These are phyloP conservation scores for Gossypium anomalum DNA, from an alignment of 345 rosid genomes.

Conservation along the genomic window DNA sequence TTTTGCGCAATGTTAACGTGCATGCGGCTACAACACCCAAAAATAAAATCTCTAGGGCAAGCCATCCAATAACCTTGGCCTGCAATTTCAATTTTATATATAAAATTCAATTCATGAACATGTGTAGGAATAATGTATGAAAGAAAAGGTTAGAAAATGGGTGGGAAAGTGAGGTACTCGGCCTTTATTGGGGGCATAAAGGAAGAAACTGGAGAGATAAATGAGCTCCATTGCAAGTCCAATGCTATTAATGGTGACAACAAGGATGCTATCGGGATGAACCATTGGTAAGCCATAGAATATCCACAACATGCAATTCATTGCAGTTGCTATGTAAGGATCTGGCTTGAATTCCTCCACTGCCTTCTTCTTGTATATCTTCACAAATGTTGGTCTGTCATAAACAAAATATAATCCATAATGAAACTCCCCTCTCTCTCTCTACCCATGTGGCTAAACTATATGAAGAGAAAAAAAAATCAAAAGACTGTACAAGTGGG, in stretches of 20 bases:
- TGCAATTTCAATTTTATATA: neutral
- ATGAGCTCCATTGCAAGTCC: slow-evolving; percentile 32
- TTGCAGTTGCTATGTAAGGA: slow-evolving; percentile 39
- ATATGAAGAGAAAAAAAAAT: no score
- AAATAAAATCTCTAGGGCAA: slow-evolving; percentile 6
- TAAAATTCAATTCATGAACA: no score
- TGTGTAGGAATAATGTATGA: neutral
- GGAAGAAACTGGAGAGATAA: slow-evolving; percentile 25
- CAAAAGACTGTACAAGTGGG: neutral
- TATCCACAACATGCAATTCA: slow-evolving; percentile 51
- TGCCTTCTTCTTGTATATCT: slow-evolving; percentile 31
- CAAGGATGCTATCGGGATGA: slow-evolving; percentile 40
- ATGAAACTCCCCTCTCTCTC: no score
- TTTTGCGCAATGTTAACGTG: slow-evolving; percentile 10
- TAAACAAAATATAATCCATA: neutral
- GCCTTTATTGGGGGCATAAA: slow-evolving; percentile 22
- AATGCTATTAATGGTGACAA: slow-evolving; percentile 35
- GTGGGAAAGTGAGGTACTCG: slow-evolving; percentile 8
- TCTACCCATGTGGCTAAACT: no score
- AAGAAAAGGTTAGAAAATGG: neutral
- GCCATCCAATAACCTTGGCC: slow-evolving; percentile 14
- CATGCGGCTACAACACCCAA: slow-evolving; percentile 10
- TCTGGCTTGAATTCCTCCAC: slow-evolving; percentile 51
- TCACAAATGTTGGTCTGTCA: slow-evolving; percentile 31
- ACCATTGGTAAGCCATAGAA: slow-evolving; percentile 56